These are phyloP conservation scores for Triticum monococcum DNA, from an alignment of 176 grass and related monocot genomes.

Conservation along the genomic window DNA sequence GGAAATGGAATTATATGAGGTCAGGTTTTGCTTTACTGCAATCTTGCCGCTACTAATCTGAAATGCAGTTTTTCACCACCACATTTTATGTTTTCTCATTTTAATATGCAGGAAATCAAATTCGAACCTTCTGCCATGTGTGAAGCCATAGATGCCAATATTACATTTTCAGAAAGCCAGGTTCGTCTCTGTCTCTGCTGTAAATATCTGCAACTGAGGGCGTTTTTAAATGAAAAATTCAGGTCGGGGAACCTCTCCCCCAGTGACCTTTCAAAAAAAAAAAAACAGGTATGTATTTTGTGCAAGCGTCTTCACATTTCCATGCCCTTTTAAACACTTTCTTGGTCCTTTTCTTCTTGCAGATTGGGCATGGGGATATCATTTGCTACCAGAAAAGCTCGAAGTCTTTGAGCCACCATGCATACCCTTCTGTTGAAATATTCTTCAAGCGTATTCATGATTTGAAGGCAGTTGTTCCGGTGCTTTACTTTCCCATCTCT, in stretches of 20 bases:
- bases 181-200: no score
- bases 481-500: background rate
- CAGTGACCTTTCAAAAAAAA: no score
- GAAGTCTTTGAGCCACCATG: background rate
- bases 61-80: background rate
- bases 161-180: conserved; percentile 4
- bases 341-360: background rate
- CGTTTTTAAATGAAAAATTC: no score
- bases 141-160: background rate
- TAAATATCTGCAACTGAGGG: no score
- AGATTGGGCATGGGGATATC: conserved; percentile 51
- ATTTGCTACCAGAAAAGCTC: conserved; percentile 53
- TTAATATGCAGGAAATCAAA: conserved; percentile 38
- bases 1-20: conserved; percentile 41
- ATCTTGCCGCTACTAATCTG: background rate
- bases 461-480: conserved; percentile 22
- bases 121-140: conserved; percentile 33
- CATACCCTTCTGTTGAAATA: conserved; percentile 32
- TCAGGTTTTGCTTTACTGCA: background rate
- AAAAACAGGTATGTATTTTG: background rate
- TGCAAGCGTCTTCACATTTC: background rate
- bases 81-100: background rate
- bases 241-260: no score
- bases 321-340: background rate
- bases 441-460: conserved; percentile 45